phyloP scores from a whole-genome alignment of 768 basidiomycete species.

The Phaeotremella fagi region DNA sequence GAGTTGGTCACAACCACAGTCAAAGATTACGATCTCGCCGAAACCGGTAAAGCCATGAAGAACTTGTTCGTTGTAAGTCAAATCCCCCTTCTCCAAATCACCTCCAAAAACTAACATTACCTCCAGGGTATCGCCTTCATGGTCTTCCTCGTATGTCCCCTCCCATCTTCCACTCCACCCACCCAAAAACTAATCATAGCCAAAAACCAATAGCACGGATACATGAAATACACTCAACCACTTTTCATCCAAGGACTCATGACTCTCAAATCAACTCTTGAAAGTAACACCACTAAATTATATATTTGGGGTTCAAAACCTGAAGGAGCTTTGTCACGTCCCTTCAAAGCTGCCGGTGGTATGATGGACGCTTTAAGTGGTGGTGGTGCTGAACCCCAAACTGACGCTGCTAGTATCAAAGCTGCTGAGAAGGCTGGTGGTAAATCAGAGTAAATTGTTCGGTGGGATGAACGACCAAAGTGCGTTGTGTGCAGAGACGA shows the following conservation, averaged over 20 bases:
- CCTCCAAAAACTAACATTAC: neutral
- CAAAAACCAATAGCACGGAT: too few species aligned
- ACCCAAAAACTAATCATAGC: neutral
- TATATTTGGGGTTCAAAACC: conserved; percentile 74
- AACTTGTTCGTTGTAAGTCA: conserved; percentile 48
- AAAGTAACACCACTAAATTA: conserved; percentile 57
- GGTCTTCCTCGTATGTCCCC: conserved; percentile 60
- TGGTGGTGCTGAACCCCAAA: conserved; percentile 61
- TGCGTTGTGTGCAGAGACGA: neutral
- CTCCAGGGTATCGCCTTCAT: conserved; percentile 72
- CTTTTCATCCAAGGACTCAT: conserved; percentile 92
- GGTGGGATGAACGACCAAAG: neutral
- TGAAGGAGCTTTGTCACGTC: conserved; percentile 80
- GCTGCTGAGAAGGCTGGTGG: conserved; percentile 80
- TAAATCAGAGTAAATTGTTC: conserved; percentile 10
- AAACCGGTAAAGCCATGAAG: conserved; percentile 64
- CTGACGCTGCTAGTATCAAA: conserved; percentile 77
- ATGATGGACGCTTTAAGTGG: conserved; percentile 57
- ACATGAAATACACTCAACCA: conserved; percentile 93
- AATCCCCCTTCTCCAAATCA: neutral
- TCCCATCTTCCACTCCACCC: neutral
- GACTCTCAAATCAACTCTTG: conserved; percentile 86
- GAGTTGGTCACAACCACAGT: conserved; percentile 83
- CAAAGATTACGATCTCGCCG: conserved; percentile 84
- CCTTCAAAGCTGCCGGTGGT: conserved; percentile 69